Conservation (phyloP, 2,329 filamentous ascomycete species). For the Colletotrichum spinosum region DNA sequence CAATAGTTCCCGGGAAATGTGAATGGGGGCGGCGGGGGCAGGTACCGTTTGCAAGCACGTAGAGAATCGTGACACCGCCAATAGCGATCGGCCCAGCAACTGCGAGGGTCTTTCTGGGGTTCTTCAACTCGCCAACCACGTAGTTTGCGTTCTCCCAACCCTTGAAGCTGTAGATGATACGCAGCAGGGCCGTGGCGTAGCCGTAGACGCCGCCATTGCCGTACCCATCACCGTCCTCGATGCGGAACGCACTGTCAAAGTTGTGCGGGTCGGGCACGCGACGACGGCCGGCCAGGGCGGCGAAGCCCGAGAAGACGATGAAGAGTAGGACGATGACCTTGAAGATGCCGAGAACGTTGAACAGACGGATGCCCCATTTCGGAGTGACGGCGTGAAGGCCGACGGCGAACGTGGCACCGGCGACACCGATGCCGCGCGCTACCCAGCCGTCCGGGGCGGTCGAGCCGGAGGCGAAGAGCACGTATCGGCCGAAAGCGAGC, state of each 20-base stretch:
- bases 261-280: slow-evolving; percentile 64
- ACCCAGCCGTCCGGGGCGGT: slow-evolving; percentile 63
- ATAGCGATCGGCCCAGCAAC: slow-evolving; percentile 70
- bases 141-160: slow-evolving; percentile 75
- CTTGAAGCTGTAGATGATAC: slow-evolving; percentile 71
- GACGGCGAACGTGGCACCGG: slow-evolving; percentile 66
- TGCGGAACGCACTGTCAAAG: slow-evolving; percentile 66
- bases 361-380: slow-evolving; percentile 68
- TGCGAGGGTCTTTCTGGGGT: slow-evolving; percentile 64
- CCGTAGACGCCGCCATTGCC: slow-evolving; percentile 62
- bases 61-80: slow-evolving; percentile 68
- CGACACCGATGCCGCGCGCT: slow-evolving; percentile 67
- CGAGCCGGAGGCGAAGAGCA: slow-evolving; percentile 65
- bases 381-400: slow-evolving; percentile 63
- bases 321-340: slow-evolving; percentile 70
- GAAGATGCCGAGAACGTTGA: slow-evolving; percentile 70
- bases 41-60: slow-evolving; percentile 68
- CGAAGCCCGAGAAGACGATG: slow-evolving; percentile 71
- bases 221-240: slow-evolving; percentile 56
- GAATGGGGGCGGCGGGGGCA: not conserved
- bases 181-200: slow-evolving; percentile 68
- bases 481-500: slow-evolving; percentile 68
- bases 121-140: slow-evolving; percentile 67
- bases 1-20: too few species aligned
- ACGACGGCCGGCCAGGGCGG: slow-evolving; percentile 63